A percentile compares a stretch with the other conserved stretches of the same genome.
phyloP scores from a whole-genome alignment of 805 yeast genomes.

The Nakazawaea anatomiae region DNA sequence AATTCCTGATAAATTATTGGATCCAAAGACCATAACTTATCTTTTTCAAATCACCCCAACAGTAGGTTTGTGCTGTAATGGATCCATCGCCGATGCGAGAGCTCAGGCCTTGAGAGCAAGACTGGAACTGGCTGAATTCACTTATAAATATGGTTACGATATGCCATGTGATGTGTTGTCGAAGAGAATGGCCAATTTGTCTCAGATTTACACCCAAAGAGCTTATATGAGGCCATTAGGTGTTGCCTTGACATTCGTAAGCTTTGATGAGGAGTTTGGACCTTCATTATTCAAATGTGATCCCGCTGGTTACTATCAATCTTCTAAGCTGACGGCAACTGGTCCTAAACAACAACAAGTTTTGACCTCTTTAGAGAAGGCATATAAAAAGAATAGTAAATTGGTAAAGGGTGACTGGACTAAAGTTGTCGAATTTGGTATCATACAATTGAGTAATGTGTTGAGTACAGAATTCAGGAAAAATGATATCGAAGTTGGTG shows the following conservation, averaged over 20 bases:
- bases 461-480: constrained; percentile 91
- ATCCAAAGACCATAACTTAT: constrained; percentile 80
- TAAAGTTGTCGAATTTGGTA: constrained; percentile 83
- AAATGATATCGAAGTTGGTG: constrained; percentile 90
- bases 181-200: constrained; percentile 91
- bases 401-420: constrained; percentile 79
- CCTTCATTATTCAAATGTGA: constrained; percentile 90
- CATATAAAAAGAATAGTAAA: constrained; percentile 57
- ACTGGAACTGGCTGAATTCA: constrained; percentile 92
- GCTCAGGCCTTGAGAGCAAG: constrained; percentile 86
- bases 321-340: constrained; percentile 87
- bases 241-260: constrained; percentile 81
- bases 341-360: constrained; percentile 99
- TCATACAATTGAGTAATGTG: constrained; percentile 78
- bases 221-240: constrained; percentile 99
- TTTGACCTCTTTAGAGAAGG: constrained; percentile 82
- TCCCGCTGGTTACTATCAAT: constrained; percentile 94
- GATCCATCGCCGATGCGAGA: constrained; percentile 94
- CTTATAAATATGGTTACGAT: constrained; percentile 91
- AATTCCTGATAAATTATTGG: constrained; percentile 91
- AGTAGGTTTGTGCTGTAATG: constrained; percentile 89
- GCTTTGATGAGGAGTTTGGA: constrained; percentile 85
- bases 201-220: constrained; percentile 94
- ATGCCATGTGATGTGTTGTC: constrained; percentile 93
- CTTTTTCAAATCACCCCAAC: constrained; percentile 75